Conservation (phyloP, 78 protist species). For the Emiliania huxleyi region DNA sequence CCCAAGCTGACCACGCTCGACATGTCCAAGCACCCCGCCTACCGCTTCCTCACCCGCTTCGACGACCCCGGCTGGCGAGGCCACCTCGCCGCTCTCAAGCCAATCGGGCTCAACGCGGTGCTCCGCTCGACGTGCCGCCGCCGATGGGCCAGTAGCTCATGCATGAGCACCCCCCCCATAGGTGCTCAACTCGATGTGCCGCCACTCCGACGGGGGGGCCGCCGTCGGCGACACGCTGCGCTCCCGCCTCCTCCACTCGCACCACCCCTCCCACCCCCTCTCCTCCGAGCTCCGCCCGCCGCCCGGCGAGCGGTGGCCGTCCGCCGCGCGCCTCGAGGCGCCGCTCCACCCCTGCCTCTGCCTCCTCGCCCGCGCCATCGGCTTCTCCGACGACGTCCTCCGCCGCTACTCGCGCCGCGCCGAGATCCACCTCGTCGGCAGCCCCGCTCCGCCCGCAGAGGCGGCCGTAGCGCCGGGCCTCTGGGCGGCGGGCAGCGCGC, state of each 20-base stretch:
- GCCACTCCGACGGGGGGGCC: neutral
- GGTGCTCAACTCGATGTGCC: neutral
- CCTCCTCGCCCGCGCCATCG: neutral
- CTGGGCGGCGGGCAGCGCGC: neutral
- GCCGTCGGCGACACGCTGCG: neutral
- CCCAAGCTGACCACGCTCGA: neutral
- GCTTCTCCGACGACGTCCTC: neutral
- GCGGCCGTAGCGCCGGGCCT: too few relatives aligned
- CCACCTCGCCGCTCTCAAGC: conserved; percentile 3
- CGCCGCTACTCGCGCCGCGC: neutral
- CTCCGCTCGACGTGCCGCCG: neutral
- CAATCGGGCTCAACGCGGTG: neutral
- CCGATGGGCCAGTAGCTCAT: neutral
- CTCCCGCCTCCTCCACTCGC: neutral
- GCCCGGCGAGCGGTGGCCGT: too few relatives aligned
- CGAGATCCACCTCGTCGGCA: neutral
- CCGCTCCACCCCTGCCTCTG: neutral
- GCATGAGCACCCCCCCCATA: neutral
- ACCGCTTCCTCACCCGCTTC: neutral
- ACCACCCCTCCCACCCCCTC: too few relatives aligned
- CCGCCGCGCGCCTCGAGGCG: too few relatives aligned
- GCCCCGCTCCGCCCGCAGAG: neutral
- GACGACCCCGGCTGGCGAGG: neutral
- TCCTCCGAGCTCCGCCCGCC: too few relatives aligned
- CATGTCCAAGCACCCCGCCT: neutral